Evolutionary conservation across 106 monocot genomes (phyloP), one percentile per base, ranked within the genome.

Genomic region (Acorus gramineus): DNA sequence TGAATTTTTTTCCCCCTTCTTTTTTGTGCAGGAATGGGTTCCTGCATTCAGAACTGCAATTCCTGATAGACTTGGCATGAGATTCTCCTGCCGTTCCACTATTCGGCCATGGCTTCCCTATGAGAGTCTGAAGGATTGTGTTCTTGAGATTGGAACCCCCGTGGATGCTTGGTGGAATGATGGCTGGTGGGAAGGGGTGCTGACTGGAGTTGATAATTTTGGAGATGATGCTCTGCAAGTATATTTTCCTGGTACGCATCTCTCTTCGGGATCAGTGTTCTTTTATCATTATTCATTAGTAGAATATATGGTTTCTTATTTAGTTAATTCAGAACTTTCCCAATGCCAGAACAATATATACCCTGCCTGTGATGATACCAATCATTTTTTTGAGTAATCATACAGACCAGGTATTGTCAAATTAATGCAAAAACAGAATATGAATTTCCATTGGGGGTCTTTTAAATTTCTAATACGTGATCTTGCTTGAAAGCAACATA

Each of bases 101-200:
- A 59, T 90, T 71, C 84, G 94, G 6, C 94, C 94, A 55, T 70
- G 53, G 61, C 82, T 72, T 11, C 60, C 75, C 44, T 47, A 9
- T 67, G 52, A 68, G 71, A 11, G 12, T 72, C 66, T 73, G 11
- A 78, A 82, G 52, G 58, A 46, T 55, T 14, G 53, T 73, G 14
- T 44, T 53, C 62, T 79, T 72, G 59, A 76, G 55, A 73, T 77
- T 52, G 94, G 94, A 62, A 73, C 73, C 47, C 72, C 89, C 45
- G 79, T 94, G 42, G 94, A 94, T 78, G 80, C 78, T 10, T 89
- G 89, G 86, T 80, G 86, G 78, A 82, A 78, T 78, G 90, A 90
- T 82, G 94, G 86, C 43, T 94, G 94, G 94, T 94, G 94, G 94
- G 94, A 94, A 71, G 94, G 94, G 2, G 84, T 90, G 63, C 66